Evolutionary conservation across 164 flowering plant genomes (phyloP), one percentile per base, ranked within the genome.

Genomic region (Annona cherimola): DNA sequence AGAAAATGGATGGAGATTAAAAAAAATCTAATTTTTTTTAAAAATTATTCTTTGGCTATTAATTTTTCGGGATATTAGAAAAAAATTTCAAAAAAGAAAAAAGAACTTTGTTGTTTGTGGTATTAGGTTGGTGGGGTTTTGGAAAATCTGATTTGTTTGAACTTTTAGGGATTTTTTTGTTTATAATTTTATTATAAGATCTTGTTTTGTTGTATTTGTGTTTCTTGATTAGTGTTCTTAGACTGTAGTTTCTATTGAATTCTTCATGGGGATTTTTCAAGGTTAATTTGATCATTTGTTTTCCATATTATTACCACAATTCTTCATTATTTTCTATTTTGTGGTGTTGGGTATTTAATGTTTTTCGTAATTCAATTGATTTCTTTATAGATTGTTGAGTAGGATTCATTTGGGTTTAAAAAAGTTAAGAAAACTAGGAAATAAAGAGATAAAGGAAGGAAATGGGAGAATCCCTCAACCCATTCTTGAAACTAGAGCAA

Each of bases 391-490:
- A 71, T 76, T 42, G 11, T 72, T 68, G 55, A n/a, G 73, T 64
- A 73, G 75, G 86, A 77, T 73, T 73, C 43, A 73, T 64, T 71
- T 71, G 74, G 78, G 69, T n/a, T n/a, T n/a, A n/a, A n/a, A n/a
- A n/a, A n/a, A n/a, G 68, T 72, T 76, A 76, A 69, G 69, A 59
- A n/a, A n/a, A n/a, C n/a, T n/a, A n/a, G n/a, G n/a, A n/a, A n/a
- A n/a, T n/a, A n/a, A n/a, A n/a, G n/a, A 73, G 66, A 63, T 61
- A 40, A 71, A 40, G 11, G 41, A 80, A 76, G n/a, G 71, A 76
- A 74, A 86, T 84, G 87, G 90, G 87, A 16, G 89, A 79, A 75
- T 77, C 82, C 71, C 81, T 87, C 4, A 83, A 85, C 50, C 87
- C 92, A 20, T 72, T 82, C 64, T 72, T 87, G 20, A n/a, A n/a